Percentiles rank a stretch among this genome's conserved stretches.
These are phyloP conservation scores for Casuarina equisetifolia DNA, from an alignment of 306 rosid genomes.

Conservation along the genomic window DNA sequence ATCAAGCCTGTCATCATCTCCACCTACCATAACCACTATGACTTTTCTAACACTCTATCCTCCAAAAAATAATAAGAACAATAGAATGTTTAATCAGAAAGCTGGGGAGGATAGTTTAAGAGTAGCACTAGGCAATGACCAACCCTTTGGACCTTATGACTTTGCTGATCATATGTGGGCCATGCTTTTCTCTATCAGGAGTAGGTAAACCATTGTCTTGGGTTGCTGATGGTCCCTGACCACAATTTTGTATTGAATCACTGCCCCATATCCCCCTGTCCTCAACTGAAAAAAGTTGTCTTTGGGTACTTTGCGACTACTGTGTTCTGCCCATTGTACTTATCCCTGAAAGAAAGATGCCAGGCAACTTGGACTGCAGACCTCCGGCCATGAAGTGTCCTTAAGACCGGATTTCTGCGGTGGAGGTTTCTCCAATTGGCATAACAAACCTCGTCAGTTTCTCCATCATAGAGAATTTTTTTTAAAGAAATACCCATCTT, in stretches of 20 bases:
- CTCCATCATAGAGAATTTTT: no score
- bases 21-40: conserved; percentile 60
- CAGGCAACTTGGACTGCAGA: no score
- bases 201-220: not conserved
- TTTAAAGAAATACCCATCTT: no score
- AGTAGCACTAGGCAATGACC: not conserved
- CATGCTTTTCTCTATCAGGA: not conserved
- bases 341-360: no score
- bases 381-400: no score
- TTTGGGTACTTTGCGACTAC: not conserved
- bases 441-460: no score
- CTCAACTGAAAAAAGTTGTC: not conserved
- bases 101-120: no score
- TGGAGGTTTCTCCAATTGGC: no score
- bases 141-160: not conserved
- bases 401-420: no score
- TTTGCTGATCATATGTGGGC: not conserved
- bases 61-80: not conserved
- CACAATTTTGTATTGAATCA: no score
- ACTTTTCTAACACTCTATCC: not conserved
- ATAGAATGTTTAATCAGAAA: not conserved
- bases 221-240: not conserved
- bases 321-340: no score
- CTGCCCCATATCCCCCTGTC: not conserved
- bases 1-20: conserved; percentile 47